Evolutionary conservation across 345 rosid genomes (phyloP), one percentile per base, ranked within the genome.

Genomic region (Orychophragmus violaceus): DNA sequence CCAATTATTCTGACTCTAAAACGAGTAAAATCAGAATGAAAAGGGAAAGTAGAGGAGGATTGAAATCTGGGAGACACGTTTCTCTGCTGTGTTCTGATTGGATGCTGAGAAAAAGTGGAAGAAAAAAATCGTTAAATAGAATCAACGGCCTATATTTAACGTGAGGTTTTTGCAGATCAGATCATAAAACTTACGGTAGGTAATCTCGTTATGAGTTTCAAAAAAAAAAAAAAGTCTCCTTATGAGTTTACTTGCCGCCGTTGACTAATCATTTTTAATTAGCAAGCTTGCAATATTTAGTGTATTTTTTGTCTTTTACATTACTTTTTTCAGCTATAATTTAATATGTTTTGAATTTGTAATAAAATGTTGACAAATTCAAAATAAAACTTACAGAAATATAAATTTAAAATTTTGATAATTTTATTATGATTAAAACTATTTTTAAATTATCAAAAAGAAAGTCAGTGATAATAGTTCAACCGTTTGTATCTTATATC

Each of bases 171-270:
- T 36, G 42, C 5, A 52, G 55, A 52, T 70, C 11, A 62, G 68
- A 62, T 55, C n/a, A n/a, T 41, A 33, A 48, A 41, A 21, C 8
- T 4, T 29, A 69, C 53, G 71, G 74, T 75, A 48, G 82, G 65
- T 76, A 66, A 76, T 73, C 61, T 70, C 80, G 80, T 74, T 79
- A 79, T 5, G 36, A 13, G 25, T 30, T 41, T 55, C 23, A 48
- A n/a, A n/a, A n/a, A n/a, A n/a, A n/a, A n/a, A n/a, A n/a, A n/a
- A n/a, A n/a, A n/a, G n/a, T n/a, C n/a, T n/a, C n/a, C n/a, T n/a
- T n/a, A n/a, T n/a, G n/a, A n/a, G n/a, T n/a, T n/a, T 52, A 28
- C 14, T n/a, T 10, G 6, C 0, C 1, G 52, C 4, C 70, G 44
- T 56, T 64, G 76, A 64, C 76, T 64, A 64, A 63, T 41, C 25